Evolutionary conservation across 1,139 yeast genomes (phyloP).

Genomic region (Candida labiduridarum): DNA sequence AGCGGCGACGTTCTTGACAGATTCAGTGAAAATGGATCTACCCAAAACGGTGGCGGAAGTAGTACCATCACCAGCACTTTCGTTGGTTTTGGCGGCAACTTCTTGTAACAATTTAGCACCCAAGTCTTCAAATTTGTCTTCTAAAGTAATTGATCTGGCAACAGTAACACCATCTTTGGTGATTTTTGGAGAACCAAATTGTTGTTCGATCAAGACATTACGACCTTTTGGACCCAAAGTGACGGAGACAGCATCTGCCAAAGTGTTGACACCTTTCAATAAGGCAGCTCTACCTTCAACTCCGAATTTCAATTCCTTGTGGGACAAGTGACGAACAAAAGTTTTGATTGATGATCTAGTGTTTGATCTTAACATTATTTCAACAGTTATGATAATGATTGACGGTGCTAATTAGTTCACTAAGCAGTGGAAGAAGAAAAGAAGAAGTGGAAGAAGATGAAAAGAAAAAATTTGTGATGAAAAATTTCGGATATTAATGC

Average conservation of each 20-base stretch:
- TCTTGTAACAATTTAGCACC: constrained; percentile 97
- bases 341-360: constrained; percentile 49
- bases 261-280: constrained; percentile 91
- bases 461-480: not conserved
- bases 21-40: constrained; percentile 94
- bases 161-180: constrained; percentile 99
- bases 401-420: not conserved
- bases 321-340: constrained; percentile 66
- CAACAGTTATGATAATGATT: constrained; percentile 1
- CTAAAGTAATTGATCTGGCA: constrained; percentile 81
- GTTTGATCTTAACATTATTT: constrained; percentile 55
- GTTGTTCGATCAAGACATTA: constrained; percentile 95
- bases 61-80: constrained; percentile 99
- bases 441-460: not conserved
- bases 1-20: constrained; percentile 98
- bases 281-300: constrained; percentile 98
- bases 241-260: constrained; percentile 96
- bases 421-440: not conserved
- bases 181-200: constrained; percentile 96
- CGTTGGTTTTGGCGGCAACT: constrained; percentile 98
- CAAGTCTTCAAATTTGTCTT: constrained; percentile 94
- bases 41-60: constrained; percentile 98
- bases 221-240: constrained; percentile 99
- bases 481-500: constrained; percentile 1
- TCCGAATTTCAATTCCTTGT: constrained; percentile 96